A percentile compares a stretch with the other conserved stretches of the same genome.
phyloP scores from a whole-genome alignment of 106 monocot species.

The Allium fistulosum region DNA sequence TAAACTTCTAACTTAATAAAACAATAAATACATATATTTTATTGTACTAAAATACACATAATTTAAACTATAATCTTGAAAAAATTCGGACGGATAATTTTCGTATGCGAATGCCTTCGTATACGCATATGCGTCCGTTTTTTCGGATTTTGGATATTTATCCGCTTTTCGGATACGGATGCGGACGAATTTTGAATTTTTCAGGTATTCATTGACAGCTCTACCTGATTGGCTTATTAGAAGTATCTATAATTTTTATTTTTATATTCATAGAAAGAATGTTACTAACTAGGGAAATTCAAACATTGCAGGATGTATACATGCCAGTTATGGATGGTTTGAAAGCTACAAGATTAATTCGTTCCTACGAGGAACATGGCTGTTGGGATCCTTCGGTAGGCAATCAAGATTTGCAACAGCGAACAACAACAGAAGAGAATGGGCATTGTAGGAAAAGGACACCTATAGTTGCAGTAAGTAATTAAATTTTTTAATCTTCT shows the following conservation, averaged over 20 bases:
- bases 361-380: slow-evolving; percentile 54
- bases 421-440: slow-evolving; percentile 4
- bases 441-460: slow-evolving; percentile 22
- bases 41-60: no score
- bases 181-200: no score
- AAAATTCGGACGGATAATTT: no score
- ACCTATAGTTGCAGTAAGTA: slow-evolving; percentile 64
- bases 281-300: neutral
- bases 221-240: neutral
- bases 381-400: slow-evolving; percentile 48
- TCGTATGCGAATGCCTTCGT: neutral
- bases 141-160: neutral
- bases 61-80: no score
- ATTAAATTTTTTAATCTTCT: no score
- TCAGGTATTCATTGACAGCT: neutral
- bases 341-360: slow-evolving; percentile 66
- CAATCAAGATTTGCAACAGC: no score
- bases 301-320: slow-evolving; percentile 54
- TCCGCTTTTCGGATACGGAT: neutral
- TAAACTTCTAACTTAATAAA: no score
- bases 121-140: no score
- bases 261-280: neutral
- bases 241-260: neutral
- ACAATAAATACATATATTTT: no score
- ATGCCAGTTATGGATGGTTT: slow-evolving; percentile 86